phyloP scores from a whole-genome alignment of 345 rosid species.

The Eucalyptus erythrocorys region DNA sequence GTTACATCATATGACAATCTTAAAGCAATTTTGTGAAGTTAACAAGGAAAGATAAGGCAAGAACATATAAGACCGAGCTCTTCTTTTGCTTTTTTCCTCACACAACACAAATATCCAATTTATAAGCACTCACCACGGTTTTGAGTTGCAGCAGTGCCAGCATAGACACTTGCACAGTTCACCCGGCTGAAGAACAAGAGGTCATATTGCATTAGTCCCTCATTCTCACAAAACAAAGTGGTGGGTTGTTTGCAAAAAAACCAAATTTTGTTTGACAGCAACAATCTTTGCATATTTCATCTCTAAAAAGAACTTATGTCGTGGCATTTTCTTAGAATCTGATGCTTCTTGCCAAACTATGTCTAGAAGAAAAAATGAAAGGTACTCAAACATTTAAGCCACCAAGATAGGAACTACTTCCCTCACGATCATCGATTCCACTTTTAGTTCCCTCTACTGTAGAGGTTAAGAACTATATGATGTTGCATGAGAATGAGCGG shows the following conservation, averaged over 20 bases:
- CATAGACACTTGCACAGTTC: not conserved
- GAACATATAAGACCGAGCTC: not conserved
- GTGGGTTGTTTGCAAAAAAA: not conserved
- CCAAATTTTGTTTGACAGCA: not conserved
- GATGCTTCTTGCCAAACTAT: not conserved
- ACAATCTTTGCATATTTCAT: not conserved
- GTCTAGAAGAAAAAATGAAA: not conserved
- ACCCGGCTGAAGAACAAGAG: not conserved
- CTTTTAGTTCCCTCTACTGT: not conserved
- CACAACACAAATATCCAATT: too few species aligned
- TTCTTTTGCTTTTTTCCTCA: too few species aligned
- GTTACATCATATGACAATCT: not conserved
- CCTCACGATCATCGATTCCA: not conserved
- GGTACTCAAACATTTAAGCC: not conserved
- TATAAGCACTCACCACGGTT: not conserved
- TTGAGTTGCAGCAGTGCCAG: not conserved
- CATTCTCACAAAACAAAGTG: not conserved
- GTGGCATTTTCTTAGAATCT: not conserved
- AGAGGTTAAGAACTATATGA: not conserved
- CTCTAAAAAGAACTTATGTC: not conserved
- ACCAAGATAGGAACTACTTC: not conserved
- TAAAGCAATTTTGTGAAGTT: not conserved
- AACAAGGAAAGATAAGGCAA: not conserved
- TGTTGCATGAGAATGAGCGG: not conserved
- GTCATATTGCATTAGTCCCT: not conserved